A percentile compares a stretch with the other conserved stretches of the same genome.
phyloP scores from a whole-genome alignment of 2,329 filamentous ascomycete species.

The Aspergillus pseudotamarii region DNA sequence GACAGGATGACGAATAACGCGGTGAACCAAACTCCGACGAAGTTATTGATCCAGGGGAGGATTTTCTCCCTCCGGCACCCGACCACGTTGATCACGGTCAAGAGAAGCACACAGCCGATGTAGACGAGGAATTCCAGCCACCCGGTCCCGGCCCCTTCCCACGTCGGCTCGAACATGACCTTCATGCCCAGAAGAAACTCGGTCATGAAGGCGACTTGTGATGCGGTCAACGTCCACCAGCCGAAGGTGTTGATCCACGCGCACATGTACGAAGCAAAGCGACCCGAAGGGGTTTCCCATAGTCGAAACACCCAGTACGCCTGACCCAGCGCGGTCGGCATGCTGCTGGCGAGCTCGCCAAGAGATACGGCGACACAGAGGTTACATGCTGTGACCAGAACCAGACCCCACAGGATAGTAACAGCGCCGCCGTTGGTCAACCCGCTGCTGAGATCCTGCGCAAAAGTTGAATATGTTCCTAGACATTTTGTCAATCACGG shows the following conservation, averaged over 20 bases:
- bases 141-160: slow-evolving; percentile 48
- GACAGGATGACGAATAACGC: slow-evolving; percentile 57
- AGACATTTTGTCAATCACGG: background rate
- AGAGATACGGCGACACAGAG: slow-evolving; percentile 65
- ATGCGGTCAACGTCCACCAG: slow-evolving; percentile 61
- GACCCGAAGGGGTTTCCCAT: slow-evolving; percentile 43
- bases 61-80: slow-evolving; percentile 54
- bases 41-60: slow-evolving; percentile 59
- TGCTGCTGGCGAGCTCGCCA: slow-evolving; percentile 68
- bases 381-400: slow-evolving; percentile 64
- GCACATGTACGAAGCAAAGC: slow-evolving; percentile 59
- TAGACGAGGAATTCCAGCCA: slow-evolving; percentile 62
- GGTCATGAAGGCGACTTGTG: slow-evolving; percentile 61
- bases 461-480: slow-evolving; percentile 61
- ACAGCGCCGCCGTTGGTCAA: slow-evolving; percentile 65
- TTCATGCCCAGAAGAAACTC: slow-evolving; percentile 62
- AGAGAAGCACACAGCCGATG: slow-evolving; percentile 50
- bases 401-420: slow-evolving; percentile 70
- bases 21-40: slow-evolving; percentile 57
- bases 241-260: slow-evolving; percentile 65
- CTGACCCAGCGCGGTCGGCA: slow-evolving; percentile 64
- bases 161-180: slow-evolving; percentile 54
- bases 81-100: slow-evolving; percentile 56
- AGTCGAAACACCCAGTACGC: slow-evolving; percentile 59
- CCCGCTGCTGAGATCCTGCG: slow-evolving; percentile 55